Evolutionary conservation across 441 rosid species (phyloP), one percentile per base, ranked within the genome.

Genomic region (Rhodomyrtus psidioides): DNA sequence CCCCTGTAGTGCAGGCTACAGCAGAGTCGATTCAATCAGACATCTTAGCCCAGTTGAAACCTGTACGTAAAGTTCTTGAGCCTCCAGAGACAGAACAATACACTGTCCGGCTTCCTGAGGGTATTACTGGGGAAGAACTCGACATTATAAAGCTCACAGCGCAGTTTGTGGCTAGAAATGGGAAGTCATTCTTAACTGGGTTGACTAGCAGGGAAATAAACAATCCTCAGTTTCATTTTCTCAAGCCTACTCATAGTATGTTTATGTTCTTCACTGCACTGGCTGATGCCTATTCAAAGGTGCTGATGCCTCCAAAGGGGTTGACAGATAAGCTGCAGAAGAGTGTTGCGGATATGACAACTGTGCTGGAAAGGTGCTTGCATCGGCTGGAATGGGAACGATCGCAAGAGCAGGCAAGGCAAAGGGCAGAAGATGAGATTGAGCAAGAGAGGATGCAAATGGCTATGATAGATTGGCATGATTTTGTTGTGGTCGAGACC

Each of bases 381-480:
- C 96, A 96, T 91, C 96, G 97, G 28, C 86, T 97, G 87, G 99
- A 97, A 84, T 97, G 99, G 99, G 99, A 97, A 84, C 95, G 91
- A 26, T 94, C 96, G 6, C 98, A 96, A 87, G 98, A 95, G 94
- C 97, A 96, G 92, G 95, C 96, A 4, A 95, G 97, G 88, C 98
- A 96, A 92, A 95, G 93, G 84, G 98, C 96, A 54, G 99, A 96
- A 90, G 98, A 97, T 85, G 99, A 96, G 92, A 92, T 96, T 83
- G 99, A 97, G 93, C 98, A 91, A 90, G 99, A 97, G 93, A 92
- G 98, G 87, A 87, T 94, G 84, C 99, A 93, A 90, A 96, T 97
- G 99, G 97, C 96, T 56, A 93, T 94, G 99, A 97, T 97, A 83
- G 99, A 96, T 89, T 97, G 99, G 99, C 99, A 96, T 91, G 98